A percentile compares a stretch with the other conserved stretches of the same genome.
Evolutionary conservation across 495 filamentous ascomycete species (phyloP).

Genomic region (Lasiosphaeria ovina): DNA sequence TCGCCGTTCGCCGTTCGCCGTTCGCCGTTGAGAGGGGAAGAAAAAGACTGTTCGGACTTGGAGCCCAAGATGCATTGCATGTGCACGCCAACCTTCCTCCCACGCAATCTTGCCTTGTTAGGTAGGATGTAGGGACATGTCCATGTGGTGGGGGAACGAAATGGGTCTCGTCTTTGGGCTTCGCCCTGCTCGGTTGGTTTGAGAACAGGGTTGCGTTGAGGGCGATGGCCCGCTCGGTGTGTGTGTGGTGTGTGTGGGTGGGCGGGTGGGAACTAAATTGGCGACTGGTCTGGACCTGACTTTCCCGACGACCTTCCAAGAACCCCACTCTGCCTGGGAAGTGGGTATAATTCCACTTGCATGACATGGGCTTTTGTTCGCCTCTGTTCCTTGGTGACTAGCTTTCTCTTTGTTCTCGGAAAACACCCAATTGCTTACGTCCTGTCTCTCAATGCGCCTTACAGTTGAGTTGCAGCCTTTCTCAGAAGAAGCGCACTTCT

Average conservation of each 20-base stretch:
- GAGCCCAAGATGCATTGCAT: too few species aligned
- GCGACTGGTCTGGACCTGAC: not conserved
- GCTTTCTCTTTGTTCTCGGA: not conserved
- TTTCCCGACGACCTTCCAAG: not conserved
- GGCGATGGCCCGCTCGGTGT: not conserved
- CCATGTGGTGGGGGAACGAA: too few species aligned
- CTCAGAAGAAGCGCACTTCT: not conserved
- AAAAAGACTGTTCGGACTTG: too few species aligned
- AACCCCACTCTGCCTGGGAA: not conserved
- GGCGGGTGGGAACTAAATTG: not conserved
- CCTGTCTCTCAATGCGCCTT: not conserved
- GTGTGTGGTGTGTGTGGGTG: not conserved
- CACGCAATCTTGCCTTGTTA: too few species aligned
- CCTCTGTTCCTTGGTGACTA: not conserved
- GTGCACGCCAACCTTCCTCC: too few species aligned
- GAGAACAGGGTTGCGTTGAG: not conserved
- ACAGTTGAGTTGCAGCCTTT: not conserved
- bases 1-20: too few species aligned
- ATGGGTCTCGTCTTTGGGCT: not conserved
- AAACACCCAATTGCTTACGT: not conserved
- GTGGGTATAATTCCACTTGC: not conserved
- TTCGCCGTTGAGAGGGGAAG: too few species aligned
- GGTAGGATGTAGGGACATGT: too few species aligned
- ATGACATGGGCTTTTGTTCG: not conserved
- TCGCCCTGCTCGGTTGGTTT: not conserved